Conservation (phyloP, 2,329 filamentous ascomycete species). For the Biscogniauxia marginata region DNA sequence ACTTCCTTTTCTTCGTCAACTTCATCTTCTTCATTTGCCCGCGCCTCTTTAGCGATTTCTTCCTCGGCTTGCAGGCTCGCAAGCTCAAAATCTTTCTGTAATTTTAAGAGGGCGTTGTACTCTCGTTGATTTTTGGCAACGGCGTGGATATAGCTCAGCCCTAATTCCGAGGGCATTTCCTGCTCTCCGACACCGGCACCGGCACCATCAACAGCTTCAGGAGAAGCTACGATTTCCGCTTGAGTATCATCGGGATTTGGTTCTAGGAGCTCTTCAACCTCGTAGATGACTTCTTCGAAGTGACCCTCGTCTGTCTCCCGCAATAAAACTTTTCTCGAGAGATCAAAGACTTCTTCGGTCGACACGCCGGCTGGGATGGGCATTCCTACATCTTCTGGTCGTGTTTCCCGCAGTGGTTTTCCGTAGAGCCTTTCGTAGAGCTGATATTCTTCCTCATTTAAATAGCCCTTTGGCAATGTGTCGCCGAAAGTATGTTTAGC, state of each 20-base stretch:
- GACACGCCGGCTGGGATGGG: slow-evolving; percentile 32
- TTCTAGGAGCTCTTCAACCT: slow-evolving; percentile 9
- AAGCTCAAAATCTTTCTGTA: slow-evolving; percentile 57
- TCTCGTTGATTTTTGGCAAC: slow-evolving; percentile 55
- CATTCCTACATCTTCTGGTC: slow-evolving; percentile 57
- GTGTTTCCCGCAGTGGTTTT: slow-evolving; percentile 62
- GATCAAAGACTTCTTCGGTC: slow-evolving; percentile 6
- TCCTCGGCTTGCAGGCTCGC: slow-evolving; percentile 36
- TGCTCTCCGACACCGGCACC: no score
- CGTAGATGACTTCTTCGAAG: slow-evolving; percentile 61
- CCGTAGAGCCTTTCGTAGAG: slow-evolving; percentile 84
- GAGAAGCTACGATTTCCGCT: slow-evolving; percentile 23
- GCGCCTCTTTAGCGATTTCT: slow-evolving; percentile 29
- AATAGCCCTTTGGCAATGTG: slow-evolving; percentile 67
- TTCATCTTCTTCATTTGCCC: slow-evolving; percentile 35
- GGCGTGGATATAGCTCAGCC: slow-evolving; percentile 44
- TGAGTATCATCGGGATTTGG: slow-evolving; percentile 21
- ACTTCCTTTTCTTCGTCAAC: slow-evolving; percentile 25
- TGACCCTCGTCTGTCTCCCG: slow-evolving; percentile 55
- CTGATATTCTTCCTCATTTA: slow-evolving; percentile 68
- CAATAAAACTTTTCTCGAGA: slow-evolving; percentile 47
- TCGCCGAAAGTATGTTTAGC: slow-evolving; percentile 76
- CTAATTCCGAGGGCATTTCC: slow-evolving; percentile 33
- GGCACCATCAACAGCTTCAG: slow-evolving; percentile 13
- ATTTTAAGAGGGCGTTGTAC: slow-evolving; percentile 53